Evolutionary conservation across 768 basidiomycete species (phyloP), one percentile per base, ranked within the genome.

Genomic region (Rhodocollybia butyracea): DNA sequence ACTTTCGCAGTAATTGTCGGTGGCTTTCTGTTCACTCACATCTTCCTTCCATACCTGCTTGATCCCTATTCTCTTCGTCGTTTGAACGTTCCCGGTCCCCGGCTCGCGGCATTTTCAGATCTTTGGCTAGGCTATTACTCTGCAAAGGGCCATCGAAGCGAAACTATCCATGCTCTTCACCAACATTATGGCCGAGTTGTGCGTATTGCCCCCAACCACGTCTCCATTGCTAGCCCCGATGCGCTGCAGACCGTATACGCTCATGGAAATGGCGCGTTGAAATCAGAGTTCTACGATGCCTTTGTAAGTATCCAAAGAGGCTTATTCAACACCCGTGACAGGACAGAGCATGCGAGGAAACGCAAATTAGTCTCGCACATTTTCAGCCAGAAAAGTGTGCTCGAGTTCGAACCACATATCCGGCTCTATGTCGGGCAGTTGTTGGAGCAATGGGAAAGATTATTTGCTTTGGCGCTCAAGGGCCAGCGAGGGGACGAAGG

Each of bases 311-410:
- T 89, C 55, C 74, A 72, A 30, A 80, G 85, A 29, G 87, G 88
- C 1, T 72, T 91, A 27, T 91, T 91, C 80, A 90, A 86, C 68
- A 89, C 88, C 17, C 83, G 91, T 42, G 82, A 88, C 63, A 83
- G 91, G 30, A 65, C 70, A 5, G 89, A 92, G 55, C 93, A 96
- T 66, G 79, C 89, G 5, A 84, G 93, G 40, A 96, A 94, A 72
- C 85, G 92, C 73, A 96, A 96, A 73, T 90, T 97, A 57, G 82
- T 96, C 43, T 86, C 90, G 1, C 84, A 90, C 64, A 86, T 91
- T 62, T 91, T 91, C 70, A 86, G 86, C 1, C 87, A 89, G 65
- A 94, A 94, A 74, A 89, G 70, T 53, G 91, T 96, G 3, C 66
- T 90, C 56, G 89, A 91, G 61, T 95, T 96, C 57, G 91, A 94